phyloP scores from a whole-genome alignment of 495 filamentous ascomycete genomes.

The Penicillium robsamsonii region DNA sequence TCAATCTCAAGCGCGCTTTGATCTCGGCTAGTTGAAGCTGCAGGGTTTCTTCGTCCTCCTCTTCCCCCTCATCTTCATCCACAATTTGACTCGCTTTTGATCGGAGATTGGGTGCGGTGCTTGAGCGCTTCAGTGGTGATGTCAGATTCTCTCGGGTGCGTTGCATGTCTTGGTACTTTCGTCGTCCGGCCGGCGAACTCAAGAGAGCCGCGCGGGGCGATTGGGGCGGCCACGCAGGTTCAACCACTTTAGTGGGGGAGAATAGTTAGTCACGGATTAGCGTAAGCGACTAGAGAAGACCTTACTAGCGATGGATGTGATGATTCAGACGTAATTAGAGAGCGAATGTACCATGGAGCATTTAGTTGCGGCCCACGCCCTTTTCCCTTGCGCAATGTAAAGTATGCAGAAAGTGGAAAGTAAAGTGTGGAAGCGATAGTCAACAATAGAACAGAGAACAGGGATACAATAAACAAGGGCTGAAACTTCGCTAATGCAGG shows the following conservation, averaged over 20 bases:
- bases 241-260: conserved; percentile 33
- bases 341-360: conserved; percentile 13
- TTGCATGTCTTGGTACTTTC: conserved; percentile 62
- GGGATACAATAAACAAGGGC: conserved; percentile 4
- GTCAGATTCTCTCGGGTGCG: conserved; percentile 61
- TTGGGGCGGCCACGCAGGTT: conserved; percentile 77
- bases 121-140: conserved; percentile 59
- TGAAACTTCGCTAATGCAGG: conserved; percentile 17
- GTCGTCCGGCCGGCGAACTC: conserved; percentile 76
- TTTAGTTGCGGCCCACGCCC: conserved; percentile 24
- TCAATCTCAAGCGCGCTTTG: conserved; percentile 82
- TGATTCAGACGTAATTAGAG: conserved; percentile 1
- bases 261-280: neutral
- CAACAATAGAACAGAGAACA: neutral
- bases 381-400: conserved; percentile 13
- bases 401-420: neutral
- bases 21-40: conserved; percentile 81
- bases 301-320: conserved; percentile 9
- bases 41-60: conserved; percentile 87
- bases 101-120: conserved; percentile 41
- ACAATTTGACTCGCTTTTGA: conserved; percentile 33
- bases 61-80: conserved; percentile 46
- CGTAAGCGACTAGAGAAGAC: neutral
- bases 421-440: conserved; percentile 14
- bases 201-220: conserved; percentile 83